Evolutionary conservation across 2,329 filamentous ascomycete genomes (phyloP).

Genomic region (Immersiporthe knoxdaviesiana): DNA sequence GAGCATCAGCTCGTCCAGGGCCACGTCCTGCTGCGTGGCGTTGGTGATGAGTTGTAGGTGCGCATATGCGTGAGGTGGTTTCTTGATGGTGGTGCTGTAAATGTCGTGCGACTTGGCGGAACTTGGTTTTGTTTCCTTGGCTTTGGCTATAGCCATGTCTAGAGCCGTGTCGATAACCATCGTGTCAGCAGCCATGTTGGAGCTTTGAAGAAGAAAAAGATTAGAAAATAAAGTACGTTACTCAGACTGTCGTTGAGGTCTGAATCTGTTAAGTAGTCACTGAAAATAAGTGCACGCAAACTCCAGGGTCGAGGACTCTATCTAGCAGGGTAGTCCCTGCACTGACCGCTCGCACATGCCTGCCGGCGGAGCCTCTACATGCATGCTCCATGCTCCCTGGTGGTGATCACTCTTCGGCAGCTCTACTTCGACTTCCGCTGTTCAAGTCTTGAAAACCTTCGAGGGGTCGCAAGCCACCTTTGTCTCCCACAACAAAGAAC

Average conservation of each 20-base stretch:
- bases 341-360: not conserved
- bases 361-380: constrained; percentile 9
- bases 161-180: constrained; percentile 33
- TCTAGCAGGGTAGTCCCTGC: not conserved
- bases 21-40: constrained; percentile 25
- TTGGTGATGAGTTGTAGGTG: constrained; percentile 53
- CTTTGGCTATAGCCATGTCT: not conserved
- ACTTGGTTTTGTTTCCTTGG: constrained; percentile 40
- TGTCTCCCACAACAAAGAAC: not conserved
- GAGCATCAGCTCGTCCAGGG: constrained; percentile 64
- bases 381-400: constrained; percentile 1
- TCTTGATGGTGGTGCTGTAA: constrained; percentile 54
- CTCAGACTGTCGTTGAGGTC: not conserved
- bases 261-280: not conserved
- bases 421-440: not conserved
- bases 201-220: not conserved
- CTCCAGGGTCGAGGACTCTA: not conserved
- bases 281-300: not conserved
- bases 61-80: constrained; percentile 59
- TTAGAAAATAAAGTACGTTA: not conserved
- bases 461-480: not conserved
- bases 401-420: not conserved
- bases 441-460: not conserved
- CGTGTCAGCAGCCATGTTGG: constrained; percentile 24
- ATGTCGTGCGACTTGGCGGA: constrained; percentile 52